These are phyloP conservation scores for Hypericum androsaemum DNA, from an alignment of 345 rosid genomes.

Conservation along the genomic window DNA sequence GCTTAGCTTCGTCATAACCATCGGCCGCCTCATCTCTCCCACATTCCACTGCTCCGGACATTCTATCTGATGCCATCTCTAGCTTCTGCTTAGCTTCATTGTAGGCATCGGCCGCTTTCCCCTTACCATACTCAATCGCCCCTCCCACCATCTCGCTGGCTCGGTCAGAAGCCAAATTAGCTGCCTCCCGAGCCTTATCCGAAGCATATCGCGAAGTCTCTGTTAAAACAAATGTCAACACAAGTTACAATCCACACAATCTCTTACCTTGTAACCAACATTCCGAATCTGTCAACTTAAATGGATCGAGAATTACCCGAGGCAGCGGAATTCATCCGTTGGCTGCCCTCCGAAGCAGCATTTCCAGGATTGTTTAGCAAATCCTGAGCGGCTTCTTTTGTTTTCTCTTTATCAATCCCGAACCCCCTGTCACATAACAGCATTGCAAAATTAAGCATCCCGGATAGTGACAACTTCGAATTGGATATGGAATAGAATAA, in stretches of 20 bases:
- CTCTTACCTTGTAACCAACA: not conserved
- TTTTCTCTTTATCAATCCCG: conserved; percentile 8
- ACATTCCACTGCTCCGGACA: no score
- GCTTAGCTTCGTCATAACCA: no score
- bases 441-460: no score
- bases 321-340: conserved; percentile 22
- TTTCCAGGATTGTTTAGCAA: conserved; percentile 21
- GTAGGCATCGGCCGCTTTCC: conserved; percentile 9
- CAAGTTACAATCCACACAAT: not conserved
- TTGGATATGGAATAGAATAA: no score
- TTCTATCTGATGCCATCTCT: no score
- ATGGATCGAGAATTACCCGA: conserved; percentile 14
- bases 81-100: conserved; percentile 11
- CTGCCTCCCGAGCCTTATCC: conserved; percentile 5
- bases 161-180: conserved; percentile 15
- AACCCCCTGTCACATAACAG: conserved; percentile 12
- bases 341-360: conserved; percentile 28
- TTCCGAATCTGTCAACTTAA: not conserved
- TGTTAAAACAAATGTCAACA: conserved; percentile 7
- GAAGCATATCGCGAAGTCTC: conserved; percentile 21
- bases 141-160: conserved; percentile 18
- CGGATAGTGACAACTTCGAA: no score
- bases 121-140: conserved; percentile 20
- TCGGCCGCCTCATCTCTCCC: no score
- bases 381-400: conserved; percentile 9